A percentile compares a stretch with the other conserved stretches of the same genome.
Evolutionary conservation across 2,329 filamentous ascomycete genomes (phyloP).

Genomic region (Scleromitrula shiraiana): DNA sequence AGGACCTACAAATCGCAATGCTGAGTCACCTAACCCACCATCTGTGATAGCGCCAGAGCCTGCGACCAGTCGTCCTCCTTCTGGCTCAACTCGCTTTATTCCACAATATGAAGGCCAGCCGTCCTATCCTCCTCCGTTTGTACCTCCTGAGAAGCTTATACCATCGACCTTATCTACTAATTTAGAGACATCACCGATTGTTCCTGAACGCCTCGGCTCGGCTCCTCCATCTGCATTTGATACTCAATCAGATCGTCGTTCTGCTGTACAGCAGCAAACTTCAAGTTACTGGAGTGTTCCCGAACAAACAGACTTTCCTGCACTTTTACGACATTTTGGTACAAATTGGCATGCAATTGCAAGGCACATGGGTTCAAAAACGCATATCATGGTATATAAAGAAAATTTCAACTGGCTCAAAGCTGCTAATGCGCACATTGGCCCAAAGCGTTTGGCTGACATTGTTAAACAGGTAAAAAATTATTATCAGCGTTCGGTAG

Average conservation of each 20-base stretch:
- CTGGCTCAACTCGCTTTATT: constrained; percentile 15
- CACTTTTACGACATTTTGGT: constrained; percentile 64
- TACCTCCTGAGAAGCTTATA: constrained; percentile 16
- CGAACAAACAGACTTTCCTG: constrained; percentile 69
- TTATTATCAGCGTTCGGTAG: constrained; percentile 56
- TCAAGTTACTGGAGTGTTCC: constrained; percentile 86
- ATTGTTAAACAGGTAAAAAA: constrained; percentile 52
- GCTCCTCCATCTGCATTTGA: constrained; percentile 22
- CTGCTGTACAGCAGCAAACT: constrained; percentile 45
- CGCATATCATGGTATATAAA: constrained; percentile 67
- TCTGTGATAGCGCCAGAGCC: constrained; percentile 6
- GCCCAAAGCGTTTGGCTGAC: constrained; percentile 29
- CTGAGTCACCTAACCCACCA: constrained; percentile 22
- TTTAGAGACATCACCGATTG: constrained; percentile 20
- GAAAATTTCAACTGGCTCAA: constrained; percentile 23
- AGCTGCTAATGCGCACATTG: constrained; percentile 23
- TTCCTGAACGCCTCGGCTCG: constrained; percentile 25
- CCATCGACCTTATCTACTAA: constrained; percentile 10
- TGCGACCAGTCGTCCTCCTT: constrained; percentile 14
- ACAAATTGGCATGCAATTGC: constrained; percentile 73
- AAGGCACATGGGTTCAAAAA: constrained; percentile 74
- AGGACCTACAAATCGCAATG: constrained; percentile 10
- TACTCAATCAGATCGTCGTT: constrained; percentile 23
- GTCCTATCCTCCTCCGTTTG: constrained; percentile 17
- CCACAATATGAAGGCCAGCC: constrained; percentile 21